Percentiles rank a stretch among this genome's conserved stretches.
These are phyloP conservation scores for Tilletia horrida DNA, from an alignment of 1,284 basidiomycete genomes.

Conservation along the genomic window DNA sequence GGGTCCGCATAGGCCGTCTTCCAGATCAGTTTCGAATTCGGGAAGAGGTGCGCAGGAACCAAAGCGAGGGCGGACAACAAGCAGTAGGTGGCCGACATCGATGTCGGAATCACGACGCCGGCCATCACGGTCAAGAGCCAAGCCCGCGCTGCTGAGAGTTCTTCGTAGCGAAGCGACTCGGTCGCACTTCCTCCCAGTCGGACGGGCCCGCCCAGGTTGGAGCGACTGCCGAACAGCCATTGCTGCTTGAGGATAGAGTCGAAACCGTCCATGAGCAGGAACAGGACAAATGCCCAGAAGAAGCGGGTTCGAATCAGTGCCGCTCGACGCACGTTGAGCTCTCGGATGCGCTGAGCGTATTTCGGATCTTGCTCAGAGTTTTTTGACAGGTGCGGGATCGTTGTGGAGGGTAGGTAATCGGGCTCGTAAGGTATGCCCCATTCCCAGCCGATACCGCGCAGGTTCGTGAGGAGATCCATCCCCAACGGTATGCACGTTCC, in stretches of 20 bases:
- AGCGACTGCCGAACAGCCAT: background rate
- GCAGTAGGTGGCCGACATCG: slow-evolving; percentile 6
- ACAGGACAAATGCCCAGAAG: slow-evolving; percentile 22
- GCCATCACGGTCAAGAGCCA: background rate
- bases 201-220: background rate
- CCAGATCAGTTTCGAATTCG: slow-evolving; percentile 3
- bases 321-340: background rate
- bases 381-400: too few relatives aligned
- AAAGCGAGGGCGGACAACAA: slow-evolving; percentile 5
- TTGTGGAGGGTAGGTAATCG: slow-evolving; percentile 18
- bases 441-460: slow-evolving; percentile 36
- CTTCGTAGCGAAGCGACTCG: background rate
- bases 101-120: background rate
- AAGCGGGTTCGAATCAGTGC: slow-evolving; percentile 11
- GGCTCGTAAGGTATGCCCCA: slow-evolving; percentile 25
- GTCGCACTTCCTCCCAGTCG: background rate
- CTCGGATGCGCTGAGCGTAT: too few relatives aligned
- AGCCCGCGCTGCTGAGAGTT: background rate
- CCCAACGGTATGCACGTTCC: slow-evolving; percentile 27
- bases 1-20: background rate
- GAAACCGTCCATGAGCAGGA: slow-evolving; percentile 22
- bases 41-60: slow-evolving; percentile 5
- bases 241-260: slow-evolving; percentile 25
- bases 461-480: slow-evolving; percentile 28
- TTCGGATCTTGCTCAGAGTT: too few relatives aligned